Evolutionary conservation across 768 basidiomycete species (phyloP).

Genomic region (Tulasnella sp.): DNA sequence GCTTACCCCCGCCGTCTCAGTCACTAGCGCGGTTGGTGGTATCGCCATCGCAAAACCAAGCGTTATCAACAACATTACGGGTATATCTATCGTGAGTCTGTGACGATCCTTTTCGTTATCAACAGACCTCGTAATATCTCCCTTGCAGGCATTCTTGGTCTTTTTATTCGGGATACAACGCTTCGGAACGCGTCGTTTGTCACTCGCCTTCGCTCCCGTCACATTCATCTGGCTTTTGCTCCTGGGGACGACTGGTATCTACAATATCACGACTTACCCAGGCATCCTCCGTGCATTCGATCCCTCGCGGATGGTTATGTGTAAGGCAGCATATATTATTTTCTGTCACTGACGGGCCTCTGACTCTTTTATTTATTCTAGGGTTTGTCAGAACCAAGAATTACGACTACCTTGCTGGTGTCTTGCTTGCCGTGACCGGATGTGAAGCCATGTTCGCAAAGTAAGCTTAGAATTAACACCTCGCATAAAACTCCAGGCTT

Average conservation of each 20-base stretch:
- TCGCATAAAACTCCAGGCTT: too few species aligned
- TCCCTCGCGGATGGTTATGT: slow-evolving; percentile 52
- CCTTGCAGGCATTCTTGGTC: slow-evolving; percentile 40
- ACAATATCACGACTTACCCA: slow-evolving; percentile 45
- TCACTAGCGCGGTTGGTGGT: slow-evolving; percentile 58
- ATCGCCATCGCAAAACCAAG: slow-evolving; percentile 49
- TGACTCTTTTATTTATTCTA: slow-evolving; percentile 24
- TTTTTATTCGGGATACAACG: slow-evolving; percentile 49
- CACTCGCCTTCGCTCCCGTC: slow-evolving; percentile 46
- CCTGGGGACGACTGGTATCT: slow-evolving; percentile 42
- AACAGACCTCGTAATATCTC: neutral
- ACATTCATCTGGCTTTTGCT: slow-evolving; percentile 48
- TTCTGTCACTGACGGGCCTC: neutral
- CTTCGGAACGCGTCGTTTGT: slow-evolving; percentile 45
- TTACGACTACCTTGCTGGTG: slow-evolving; percentile 51
- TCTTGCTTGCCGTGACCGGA: slow-evolving; percentile 56
- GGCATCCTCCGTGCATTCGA: slow-evolving; percentile 58
- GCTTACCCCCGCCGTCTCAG: slow-evolving; percentile 58
- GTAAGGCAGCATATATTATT: slow-evolving; percentile 29
- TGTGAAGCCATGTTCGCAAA: slow-evolving; percentile 61
- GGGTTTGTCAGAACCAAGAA: slow-evolving; percentile 56
- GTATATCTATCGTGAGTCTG: slow-evolving; percentile 47
- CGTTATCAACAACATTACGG: slow-evolving; percentile 38
- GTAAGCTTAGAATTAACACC: too few species aligned
- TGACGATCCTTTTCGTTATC: neutral